Base-by-base conservation (phyloP, 2,329 filamentous ascomycete species). In the Teratosphaeria pseudoeucalypti region DNA sequence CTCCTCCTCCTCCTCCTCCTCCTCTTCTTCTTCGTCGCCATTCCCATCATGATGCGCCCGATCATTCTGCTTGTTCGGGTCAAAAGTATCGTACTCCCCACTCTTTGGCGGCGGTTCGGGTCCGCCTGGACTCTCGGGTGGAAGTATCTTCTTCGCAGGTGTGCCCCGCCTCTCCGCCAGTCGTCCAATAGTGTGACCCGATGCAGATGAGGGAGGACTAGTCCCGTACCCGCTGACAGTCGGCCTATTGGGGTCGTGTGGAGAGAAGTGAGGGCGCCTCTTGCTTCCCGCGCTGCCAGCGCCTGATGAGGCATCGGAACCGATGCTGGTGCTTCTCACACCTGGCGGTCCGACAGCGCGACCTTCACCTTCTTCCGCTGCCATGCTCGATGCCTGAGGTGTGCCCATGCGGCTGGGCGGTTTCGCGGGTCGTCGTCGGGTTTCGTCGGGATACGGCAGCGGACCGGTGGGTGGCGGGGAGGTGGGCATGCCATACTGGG, bases 151-250 rank as follows among this genome's bases (percentile, higher is more conserved):
- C 70, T 90, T 92, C 27, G 90, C 89, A 7, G 82, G 85, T n/a
- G 87, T 86, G 27, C 89, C 89, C 68, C 92, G 83, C 65, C 92
- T 82, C 76, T 96, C 90, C 19, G 90, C 90, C 61, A 96, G 78
- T 55, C 84, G 82, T 52, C 84, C 73, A 62, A 14, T 70, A 64
- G 59, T 52, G 14, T 60, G 55, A 1, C 57, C 73, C 68, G 53
- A 68, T 57, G 57, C 70, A 63, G 63, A 71, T 19, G 53, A 32
- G 23, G 55, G 34, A 61, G 72, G 70, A 23, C 67, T 64, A 29
- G 67, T 69, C 23, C 72, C 76, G 65, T 80, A 80, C 27, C 77
- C 77, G 37, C 74, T 72, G 19, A 76, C 65, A 5, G 77, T 78
- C 7, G 78, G 78, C 57, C 78, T 67, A 62, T 80, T 76, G 4